Base-by-base conservation (phyloP, 192 early-diverging fungal species). In the Lunasporangiospora selenospora region DNA sequence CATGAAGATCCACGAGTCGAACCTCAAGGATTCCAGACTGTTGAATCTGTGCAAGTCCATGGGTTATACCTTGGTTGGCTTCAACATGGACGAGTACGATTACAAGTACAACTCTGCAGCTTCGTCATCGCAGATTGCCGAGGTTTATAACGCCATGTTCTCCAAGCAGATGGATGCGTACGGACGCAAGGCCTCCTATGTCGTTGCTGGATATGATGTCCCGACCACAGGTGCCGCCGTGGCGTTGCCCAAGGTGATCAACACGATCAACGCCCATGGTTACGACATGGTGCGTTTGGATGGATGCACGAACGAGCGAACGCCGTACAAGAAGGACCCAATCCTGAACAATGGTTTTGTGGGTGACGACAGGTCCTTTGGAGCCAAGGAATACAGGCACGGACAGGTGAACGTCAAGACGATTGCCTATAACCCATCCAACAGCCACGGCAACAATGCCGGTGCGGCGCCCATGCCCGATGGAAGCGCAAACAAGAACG, bases 251-350 rank as follows among this genome's bases (percentile, higher is more conserved):
- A 70, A 78, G 66, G 67, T 80, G 10, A 37, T 83, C 31, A 76
- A 69, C n/a, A 59, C 67, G 16, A 83, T 83, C 39, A 42, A 73
- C 36, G 59, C 79, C 1, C 41, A 75, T 24, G 78, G 81, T 3
- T 83, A 83, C 31, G 79, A 77, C 43, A 83, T 83, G 81, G 81
- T 83, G 6, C 65, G 81, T 29, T 33, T 83, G 43, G 81, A 83
- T 52, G 81, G 81, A 21, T 83, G 81, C 57, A 49, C 67, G 21
- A 75, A 78, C 18, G 81, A 83, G 53, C 80, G 78, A 24, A 50
- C 62, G 4, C 81, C 81, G 13, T 83, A 83, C 57, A 80, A 80
- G 59, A 61, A 80, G 32, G 43, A 77, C 30, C 61, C 58, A 46
- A 54, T 58, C 48, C 23, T 53, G 47, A 29, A 65, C 40, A 33